Evolutionary conservation across 768 basidiomycete species (phyloP), one percentile per base, ranked within the genome.

Genomic region (Lactifluus pinguis): DNA sequence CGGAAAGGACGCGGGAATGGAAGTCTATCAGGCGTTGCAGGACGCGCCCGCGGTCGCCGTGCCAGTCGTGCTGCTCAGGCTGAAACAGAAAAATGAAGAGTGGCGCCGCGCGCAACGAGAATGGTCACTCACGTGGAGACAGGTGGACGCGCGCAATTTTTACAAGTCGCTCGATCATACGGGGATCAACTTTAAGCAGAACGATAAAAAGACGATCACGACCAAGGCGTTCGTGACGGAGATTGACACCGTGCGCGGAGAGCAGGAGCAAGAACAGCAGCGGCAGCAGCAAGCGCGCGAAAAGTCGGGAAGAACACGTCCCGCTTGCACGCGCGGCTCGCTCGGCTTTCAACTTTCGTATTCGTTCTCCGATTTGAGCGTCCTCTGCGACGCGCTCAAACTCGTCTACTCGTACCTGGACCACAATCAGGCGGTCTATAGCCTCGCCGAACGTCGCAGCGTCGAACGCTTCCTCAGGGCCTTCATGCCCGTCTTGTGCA

Each of bases 121-220:
- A 72, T 98, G 93, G 92, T 92, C 88, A 74, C 83, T 89, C 62
- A 95, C 93, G 15, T 98, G 97, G 97, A 81, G 93, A 53, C 95
- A 98, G 71, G 89, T 95, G 52, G 93, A 99, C 68, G 87, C 87
- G 58, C 94, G 93, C 76, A 98, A 98, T 76, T 98, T 95, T 71
- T 95, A 97, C 84, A 98, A 95, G 75, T 87, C 89, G 34, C 84
- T 98, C 53, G 97, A 99, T 71, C 92, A 97, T 69, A 95, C 97
- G 72, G 95, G 93, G 17, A 89, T 91, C 72, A 84, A 80, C 61
- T 97, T 95, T 84, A 98, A 98, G 76, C 80, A 80, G 59, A 95
- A 92, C 72, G 97, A 99, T 79, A 98, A 98, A 82, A 92, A 92
- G 74, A 82, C 80, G 60, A 88, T 94, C 69, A 92, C 88, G 7